Base-by-base conservation (phyloP, 106 monocot genomes). In the Alisma plantagoaquatica region DNA sequence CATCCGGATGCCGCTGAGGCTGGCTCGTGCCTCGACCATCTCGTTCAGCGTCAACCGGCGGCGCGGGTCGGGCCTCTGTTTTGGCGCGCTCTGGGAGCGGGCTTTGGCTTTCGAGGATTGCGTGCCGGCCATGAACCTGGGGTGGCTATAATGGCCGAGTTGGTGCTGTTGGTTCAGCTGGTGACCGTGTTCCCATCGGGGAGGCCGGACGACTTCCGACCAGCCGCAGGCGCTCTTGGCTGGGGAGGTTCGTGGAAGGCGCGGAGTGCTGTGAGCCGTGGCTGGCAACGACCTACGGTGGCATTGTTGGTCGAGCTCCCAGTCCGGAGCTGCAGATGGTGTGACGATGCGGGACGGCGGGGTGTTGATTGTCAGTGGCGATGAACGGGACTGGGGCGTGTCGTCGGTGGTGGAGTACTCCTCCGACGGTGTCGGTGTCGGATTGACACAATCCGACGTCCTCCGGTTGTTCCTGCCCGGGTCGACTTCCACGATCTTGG, bases 61-160 rank as follows among this genome's bases (percentile, higher is more conserved):
- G 0, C 5, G 56, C 16, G 64, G 51, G 53, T 77, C 80, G 28
- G 76, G 70, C 53, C 80, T 27, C 69, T 84, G 90, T 65, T 65
- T 80, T 28, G 84, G 83, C 19, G 90, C 74, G 61, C 90, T 90
- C 23, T 84, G 90, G 0, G 84, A 80, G 65, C 90, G 59, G 48
- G 65, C 53, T 63, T 90, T 90, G 12, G 84, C 80, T 35, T 77
- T 78, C 50, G 79, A 90, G 3, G 84, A 80, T 56, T 72, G 76
- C 18, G 89, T 90, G 73, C 60, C 80, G 3, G 65, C 28, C 89
- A 90, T 90, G 68, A 83, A 90, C 31, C 54, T 73, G 49, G 10
- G 51, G 27, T 0, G 23, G 1, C 25, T 38, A n/a, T n/a, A n/a
- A n/a, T n/a, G n/a, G n/a, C 14, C 35, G 6, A 14, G 35, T 8